Conservation (phyloP, 257 asterid species). For the Rehmannia glutinosa region DNA sequence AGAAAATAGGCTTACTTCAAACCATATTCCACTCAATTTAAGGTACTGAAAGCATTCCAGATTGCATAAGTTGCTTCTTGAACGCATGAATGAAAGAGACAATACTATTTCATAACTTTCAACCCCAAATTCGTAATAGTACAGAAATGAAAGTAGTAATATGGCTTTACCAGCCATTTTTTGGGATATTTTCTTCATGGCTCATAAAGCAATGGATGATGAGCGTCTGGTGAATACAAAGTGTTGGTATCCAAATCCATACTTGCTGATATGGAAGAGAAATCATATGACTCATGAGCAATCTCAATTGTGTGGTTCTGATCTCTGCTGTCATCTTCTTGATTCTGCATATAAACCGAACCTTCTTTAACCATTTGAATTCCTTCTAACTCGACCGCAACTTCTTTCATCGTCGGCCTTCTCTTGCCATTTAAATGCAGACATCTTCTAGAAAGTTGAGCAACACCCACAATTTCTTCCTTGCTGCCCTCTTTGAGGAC, state of each 20-base stretch:
- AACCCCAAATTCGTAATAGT: too few species aligned
- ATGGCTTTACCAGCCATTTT: not conserved
- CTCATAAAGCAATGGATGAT: not conserved
- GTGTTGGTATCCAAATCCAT: not conserved
- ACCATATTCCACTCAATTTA: slow-evolving; percentile 15
- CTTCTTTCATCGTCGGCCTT: slow-evolving; percentile 33
- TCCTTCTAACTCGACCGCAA: too few species aligned
- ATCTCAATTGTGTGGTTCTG: not conserved
- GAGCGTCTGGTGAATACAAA: not conserved
- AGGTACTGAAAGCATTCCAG: slow-evolving; percentile 3
- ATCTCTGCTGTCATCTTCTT: not conserved
- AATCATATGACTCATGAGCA: not conserved
- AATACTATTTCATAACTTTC: too few species aligned
- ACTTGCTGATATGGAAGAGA: slow-evolving; percentile 5
- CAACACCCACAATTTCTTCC: slow-evolving; percentile 22
- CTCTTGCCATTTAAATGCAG: slow-evolving; percentile 26
- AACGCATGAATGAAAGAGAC: too few species aligned
- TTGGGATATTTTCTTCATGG: not conserved
- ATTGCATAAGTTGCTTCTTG: too few species aligned
- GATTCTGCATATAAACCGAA: not conserved
- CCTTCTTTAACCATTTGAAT: slow-evolving; percentile 7
- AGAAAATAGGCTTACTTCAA: slow-evolving; percentile 8
- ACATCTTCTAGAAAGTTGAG: slow-evolving; percentile 29
- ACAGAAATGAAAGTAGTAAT: too few species aligned
- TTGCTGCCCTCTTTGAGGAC: too few species aligned